Evolutionary conservation across 441 rosid genomes (phyloP), one percentile per base, ranked within the genome.

Genomic region (Brassica balearica): DNA sequence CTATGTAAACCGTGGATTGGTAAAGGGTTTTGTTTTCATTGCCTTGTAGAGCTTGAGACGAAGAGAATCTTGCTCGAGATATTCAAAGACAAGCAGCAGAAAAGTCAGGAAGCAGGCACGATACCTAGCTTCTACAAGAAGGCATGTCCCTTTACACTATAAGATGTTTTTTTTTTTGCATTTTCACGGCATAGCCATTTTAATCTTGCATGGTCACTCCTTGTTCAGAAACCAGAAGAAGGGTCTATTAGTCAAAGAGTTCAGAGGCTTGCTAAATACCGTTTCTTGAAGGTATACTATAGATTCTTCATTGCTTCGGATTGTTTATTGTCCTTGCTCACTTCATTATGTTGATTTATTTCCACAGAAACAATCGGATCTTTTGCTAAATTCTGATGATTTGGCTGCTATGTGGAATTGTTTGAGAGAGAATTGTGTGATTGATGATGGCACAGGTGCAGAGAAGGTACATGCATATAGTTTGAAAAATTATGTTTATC

Each of bases 391-490:
- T 59, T 95, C 98, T 11, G 99, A 96, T 84, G 99, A 96, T 83
- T 88, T 96, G 81, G 97, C 95, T 87, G 97, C 96, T 68, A 96
- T 96, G 98, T 96, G 98, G 99, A 91, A 87, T 84, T 94, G 97
- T 86, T 86, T 96, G 81, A 89, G 99, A 84, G 99, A 96, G 80
- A 96, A 94, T 70, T 96, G 99, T 87, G 99, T 96, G 61, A 91
- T 96, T 77, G 99, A 94, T 85, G 99, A 96, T 80, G 92, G 95
- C 71, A 96, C 98, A 59, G 95, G 97, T 75, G 99, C 99, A 20
- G 99, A 96, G 88, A 96, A 94, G 97, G 98, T 90, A 27, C 61
- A 68, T 53, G 29, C 68, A 10, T 23, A 59, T 6, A 6, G 65
- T 25, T 61, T 2, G 12, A 29, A 25, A 71, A 46, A 17, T 9